Evolutionary conservation across 345 rosid genomes (phyloP), one percentile per base, ranked within the genome.

Genomic region (Balakata baccata): DNA sequence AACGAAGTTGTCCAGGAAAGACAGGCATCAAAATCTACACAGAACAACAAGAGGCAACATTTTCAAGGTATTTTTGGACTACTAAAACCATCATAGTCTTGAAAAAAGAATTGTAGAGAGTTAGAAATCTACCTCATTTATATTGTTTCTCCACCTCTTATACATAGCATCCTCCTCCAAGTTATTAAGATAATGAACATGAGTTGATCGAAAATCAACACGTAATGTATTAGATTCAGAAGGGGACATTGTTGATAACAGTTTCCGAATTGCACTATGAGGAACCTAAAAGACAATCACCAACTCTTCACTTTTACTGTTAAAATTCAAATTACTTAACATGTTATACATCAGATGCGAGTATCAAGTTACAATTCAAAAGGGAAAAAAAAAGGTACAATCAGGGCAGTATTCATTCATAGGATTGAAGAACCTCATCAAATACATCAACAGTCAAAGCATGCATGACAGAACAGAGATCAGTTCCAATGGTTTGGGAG

Each of bases 161-260:
- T 95, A 95, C 96, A 90, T 92, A 64, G 89, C 86, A 89, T 95
- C 99, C 84, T 92, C 98, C 87, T 95, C 98, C 84, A 95, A 82
- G 85, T 95, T 91, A 85, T 95, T 95, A 71, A 95, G 90, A 87
- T 87, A 95, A 77, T 90, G 88, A 77, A 95, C 98, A 87, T 91
- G 90, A 74, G 74, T 73, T 14, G 97, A 95, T 75, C 98, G 96
- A 72, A 92, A 95, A 82, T 95, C 98, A 74, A 95, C 84, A 70
- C 98, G 88, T 77, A 88, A 81, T 76, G 81, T 81, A 81, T 77
- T 87, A 52, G 96, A 89, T 81, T 91, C 99, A 12, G 93, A 83
- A 78, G 88, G 89, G 66, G 92, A 81, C 71, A 83, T 73, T 69
- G 89, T 81, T 68, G 89, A 85, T 62, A 95, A 81, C 69, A 95